Evolutionary conservation across 257 asterid genomes (phyloP), one percentile per base, ranked within the genome.

Genomic region (Ligustrum vulgare): DNA sequence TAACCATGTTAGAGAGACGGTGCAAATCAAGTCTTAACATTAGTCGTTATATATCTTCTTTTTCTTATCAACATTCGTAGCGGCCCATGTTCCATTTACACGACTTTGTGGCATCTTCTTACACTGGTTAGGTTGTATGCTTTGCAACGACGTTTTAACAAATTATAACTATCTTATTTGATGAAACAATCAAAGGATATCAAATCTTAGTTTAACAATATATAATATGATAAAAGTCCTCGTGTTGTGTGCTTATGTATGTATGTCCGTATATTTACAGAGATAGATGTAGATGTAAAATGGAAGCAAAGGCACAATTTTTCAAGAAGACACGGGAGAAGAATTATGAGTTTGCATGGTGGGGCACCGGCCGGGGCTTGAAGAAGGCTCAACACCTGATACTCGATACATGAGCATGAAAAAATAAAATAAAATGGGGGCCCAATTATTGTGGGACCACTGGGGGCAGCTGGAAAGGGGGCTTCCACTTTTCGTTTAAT

Each of bases 261-360:
- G 12, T n/a, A 22, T 58, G 12, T n/a, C 2, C 2, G n/a, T 28
- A 28, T 28, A 28, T 28, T 28, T 28, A 28, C n/a, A 18, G 67
- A 63, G 36, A 60, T 23, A 66, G 73, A 41, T 37, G 56, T 75
- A 81, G 77, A 71, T 68, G 88, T 85, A 75, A 82, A 82, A 85
- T 75, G 76, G 80, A 85, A 82, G 89, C 85, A 85, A 84, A 82
- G 82, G 75, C 69, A 70, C 68, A 74, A 60, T 16, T 54, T 43
- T 71, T 72, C 47, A 70, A 66, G 70, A 15, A 33, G 20, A 67
- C 35, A 73, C 43, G 82, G 64, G 80, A 65, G 78, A 75, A 71
- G 69, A 75, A 73, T 39, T n/a, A 5, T 54, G 6, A 60, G 34
- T 65, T 28, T 75, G 77, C 68, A 41, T 74, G 69, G 72, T 60